A percentile compares a stretch with the other conserved stretches of the same genome.
These are phyloP conservation scores for Mycena rosella DNA, from an alignment of 768 basidiomycete genomes.

Conservation along the genomic window DNA sequence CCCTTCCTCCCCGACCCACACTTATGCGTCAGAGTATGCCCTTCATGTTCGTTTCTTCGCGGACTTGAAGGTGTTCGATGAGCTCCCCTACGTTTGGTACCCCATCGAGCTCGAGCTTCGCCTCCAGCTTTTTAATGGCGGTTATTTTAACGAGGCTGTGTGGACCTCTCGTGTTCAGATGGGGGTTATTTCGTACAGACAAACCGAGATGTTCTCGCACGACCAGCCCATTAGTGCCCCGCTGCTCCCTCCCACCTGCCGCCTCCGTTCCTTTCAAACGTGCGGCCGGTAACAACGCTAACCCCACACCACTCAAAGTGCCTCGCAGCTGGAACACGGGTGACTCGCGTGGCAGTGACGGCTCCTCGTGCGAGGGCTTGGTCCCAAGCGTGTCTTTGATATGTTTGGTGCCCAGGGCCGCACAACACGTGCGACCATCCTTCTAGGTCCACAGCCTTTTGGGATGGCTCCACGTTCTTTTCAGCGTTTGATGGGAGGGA, in stretches of 20 bases:
- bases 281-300: background rate
- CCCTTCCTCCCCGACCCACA: background rate
- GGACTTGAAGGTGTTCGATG: background rate
- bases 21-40: background rate
- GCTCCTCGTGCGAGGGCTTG: background rate
- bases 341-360: background rate
- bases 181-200: background rate
- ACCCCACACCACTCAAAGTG: background rate
- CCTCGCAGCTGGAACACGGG: background rate
- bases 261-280: background rate
- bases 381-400: conserved; percentile 15
- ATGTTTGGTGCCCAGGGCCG: background rate
- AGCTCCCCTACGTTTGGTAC: background rate
- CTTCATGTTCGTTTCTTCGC: background rate
- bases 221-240: background rate
- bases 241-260: too few species aligned
- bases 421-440: conserved; percentile 5
- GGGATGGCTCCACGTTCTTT: conserved; percentile 10
- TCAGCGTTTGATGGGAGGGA: too few species aligned
- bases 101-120: background rate
- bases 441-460: background rate
- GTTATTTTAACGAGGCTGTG: background rate
- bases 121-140: background rate
- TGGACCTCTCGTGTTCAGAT: background rate
- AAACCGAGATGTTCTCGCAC: background rate